A percentile compares a stretch with the other conserved stretches of the same genome.
These are phyloP conservation scores for Lolium rigidum DNA, from an alignment of 176 grass and related monocot genomes.

Conservation along the genomic window DNA sequence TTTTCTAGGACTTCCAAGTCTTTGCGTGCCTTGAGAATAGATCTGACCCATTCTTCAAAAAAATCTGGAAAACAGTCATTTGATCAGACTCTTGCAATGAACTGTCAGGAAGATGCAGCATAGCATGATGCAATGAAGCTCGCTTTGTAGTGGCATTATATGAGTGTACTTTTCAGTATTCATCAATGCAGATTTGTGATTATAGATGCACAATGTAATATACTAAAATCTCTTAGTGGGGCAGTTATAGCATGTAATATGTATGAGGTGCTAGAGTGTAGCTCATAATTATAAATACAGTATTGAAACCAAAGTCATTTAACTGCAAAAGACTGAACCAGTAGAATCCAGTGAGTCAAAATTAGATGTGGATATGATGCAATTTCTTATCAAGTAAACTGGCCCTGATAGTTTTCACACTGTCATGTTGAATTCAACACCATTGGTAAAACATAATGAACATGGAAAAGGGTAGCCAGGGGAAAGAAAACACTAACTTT, in stretches of 20 bases:
- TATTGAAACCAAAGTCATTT: slow-evolving; percentile 11
- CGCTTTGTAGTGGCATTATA: slow-evolving; percentile 15
- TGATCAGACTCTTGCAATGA: slow-evolving; percentile 25
- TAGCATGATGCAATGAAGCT: slow-evolving; percentile 24
- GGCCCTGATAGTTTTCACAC: neutral
- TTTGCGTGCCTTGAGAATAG: slow-evolving; percentile 73
- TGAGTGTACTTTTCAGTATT: slow-evolving; percentile 1
- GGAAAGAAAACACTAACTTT: slow-evolving; percentile 57
- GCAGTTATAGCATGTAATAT: no score
- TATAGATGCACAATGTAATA: neutral
- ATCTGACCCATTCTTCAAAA: slow-evolving; percentile 90
- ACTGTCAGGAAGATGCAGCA: slow-evolving; percentile 22
- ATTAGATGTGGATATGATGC: neutral
- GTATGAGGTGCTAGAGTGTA: neutral
- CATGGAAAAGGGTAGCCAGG: slow-evolving; percentile 12
- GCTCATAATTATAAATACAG: neutral
- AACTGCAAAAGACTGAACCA: neutral
- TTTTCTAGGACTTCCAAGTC: slow-evolving; percentile 80
- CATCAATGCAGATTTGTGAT: slow-evolving; percentile 24
- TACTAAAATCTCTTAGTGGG: no score
- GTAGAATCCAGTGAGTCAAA: slow-evolving; percentile 23
- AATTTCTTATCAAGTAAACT: no score
- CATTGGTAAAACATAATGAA: slow-evolving; percentile 5
- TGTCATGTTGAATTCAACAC: slow-evolving; percentile 15
- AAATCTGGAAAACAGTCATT: slow-evolving; percentile 57